These are phyloP conservation scores for Trichoderma gamsii DNA, from an alignment of 495 filamentous ascomycete species.

Conservation along the genomic window DNA sequence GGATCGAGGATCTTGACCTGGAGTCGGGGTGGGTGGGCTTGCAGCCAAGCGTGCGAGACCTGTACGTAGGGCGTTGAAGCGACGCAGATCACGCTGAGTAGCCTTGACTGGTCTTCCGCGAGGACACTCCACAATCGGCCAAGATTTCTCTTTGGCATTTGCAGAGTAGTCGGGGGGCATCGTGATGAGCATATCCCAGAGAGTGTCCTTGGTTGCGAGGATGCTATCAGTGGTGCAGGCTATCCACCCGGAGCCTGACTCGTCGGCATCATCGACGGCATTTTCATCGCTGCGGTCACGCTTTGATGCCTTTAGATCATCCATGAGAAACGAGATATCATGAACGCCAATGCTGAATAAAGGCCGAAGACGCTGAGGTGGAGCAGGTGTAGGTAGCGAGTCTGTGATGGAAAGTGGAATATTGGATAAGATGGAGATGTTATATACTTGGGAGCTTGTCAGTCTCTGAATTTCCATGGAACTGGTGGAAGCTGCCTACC, in stretches of 20 bases:
- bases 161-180: slow-evolving; percentile 56
- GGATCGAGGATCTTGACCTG: not conserved
- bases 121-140: slow-evolving; percentile 68
- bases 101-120: slow-evolving; percentile 64
- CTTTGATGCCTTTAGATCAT: slow-evolving; percentile 39
- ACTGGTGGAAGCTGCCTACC: slow-evolving; percentile 46
- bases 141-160: slow-evolving; percentile 54
- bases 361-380: slow-evolving; percentile 64
- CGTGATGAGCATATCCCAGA: slow-evolving; percentile 84
- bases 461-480: not conserved
- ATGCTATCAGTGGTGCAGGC: slow-evolving; percentile 94
- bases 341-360: slow-evolving; percentile 89
- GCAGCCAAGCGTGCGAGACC: slow-evolving; percentile 53
- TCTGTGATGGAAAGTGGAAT: slow-evolving; percentile 60
- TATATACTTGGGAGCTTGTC: slow-evolving; percentile 60
- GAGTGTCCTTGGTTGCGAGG: slow-evolving; percentile 70
- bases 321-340: slow-evolving; percentile 74
- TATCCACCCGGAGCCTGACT: slow-evolving; percentile 67
- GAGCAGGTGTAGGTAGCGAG: slow-evolving; percentile 54
- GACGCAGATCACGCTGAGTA: slow-evolving; percentile 81
- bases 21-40: slow-evolving; percentile 18
- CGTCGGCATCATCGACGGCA: slow-evolving; percentile 31
- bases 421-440: slow-evolving; percentile 83
- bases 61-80: slow-evolving; percentile 65
- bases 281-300: slow-evolving; percentile 20